phyloP scores from a whole-genome alignment of 1,284 basidiomycete genomes.

The Microbotryum scabiosae region DNA sequence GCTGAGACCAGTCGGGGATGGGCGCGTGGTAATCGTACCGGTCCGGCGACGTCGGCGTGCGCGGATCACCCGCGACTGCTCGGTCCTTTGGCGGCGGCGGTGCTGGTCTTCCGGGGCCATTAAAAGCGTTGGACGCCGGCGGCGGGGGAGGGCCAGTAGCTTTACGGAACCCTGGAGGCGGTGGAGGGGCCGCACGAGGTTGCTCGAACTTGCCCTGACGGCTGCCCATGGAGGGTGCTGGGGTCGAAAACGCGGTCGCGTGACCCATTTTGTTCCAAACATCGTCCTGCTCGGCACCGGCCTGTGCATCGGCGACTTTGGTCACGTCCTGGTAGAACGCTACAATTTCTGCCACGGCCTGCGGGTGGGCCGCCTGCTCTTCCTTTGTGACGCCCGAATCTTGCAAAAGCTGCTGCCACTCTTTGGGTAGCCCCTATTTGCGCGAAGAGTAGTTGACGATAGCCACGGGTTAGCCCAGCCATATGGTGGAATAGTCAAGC shows the following conservation, averaged over 20 bases:
- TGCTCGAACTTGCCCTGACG: constrained; percentile 20
- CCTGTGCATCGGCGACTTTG: constrained; percentile 37
- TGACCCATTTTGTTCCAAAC: constrained; percentile 65
- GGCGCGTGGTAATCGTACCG: neutral
- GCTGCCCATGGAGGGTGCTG: constrained; percentile 4
- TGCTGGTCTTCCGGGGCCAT: neutral
- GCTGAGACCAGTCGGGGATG: neutral
- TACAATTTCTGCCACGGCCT: constrained; percentile 97
- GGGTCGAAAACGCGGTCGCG: neutral
- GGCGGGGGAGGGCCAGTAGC: constrained; percentile 28
- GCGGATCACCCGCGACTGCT: neutral
- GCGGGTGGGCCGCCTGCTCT: constrained; percentile 96
- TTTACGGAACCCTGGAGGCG: constrained; percentile 20
- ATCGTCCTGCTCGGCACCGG: constrained; percentile 45
- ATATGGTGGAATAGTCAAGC: neutral
- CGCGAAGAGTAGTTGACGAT: neutral
- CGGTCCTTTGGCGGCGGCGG: constrained; percentile 11
- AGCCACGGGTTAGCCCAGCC: no score
- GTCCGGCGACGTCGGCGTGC: constrained; percentile 9
- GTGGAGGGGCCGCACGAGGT: constrained; percentile 29
- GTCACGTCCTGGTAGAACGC: constrained; percentile 75
- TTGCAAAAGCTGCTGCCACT: constrained; percentile 96
- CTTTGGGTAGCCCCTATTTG: constrained; percentile 71
- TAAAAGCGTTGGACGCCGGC: constrained; percentile 5
- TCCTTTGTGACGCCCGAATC: constrained; percentile 89